Evolutionary conservation across 768 basidiomycete species (phyloP).

Genomic region (Termitomyces sp.): DNA sequence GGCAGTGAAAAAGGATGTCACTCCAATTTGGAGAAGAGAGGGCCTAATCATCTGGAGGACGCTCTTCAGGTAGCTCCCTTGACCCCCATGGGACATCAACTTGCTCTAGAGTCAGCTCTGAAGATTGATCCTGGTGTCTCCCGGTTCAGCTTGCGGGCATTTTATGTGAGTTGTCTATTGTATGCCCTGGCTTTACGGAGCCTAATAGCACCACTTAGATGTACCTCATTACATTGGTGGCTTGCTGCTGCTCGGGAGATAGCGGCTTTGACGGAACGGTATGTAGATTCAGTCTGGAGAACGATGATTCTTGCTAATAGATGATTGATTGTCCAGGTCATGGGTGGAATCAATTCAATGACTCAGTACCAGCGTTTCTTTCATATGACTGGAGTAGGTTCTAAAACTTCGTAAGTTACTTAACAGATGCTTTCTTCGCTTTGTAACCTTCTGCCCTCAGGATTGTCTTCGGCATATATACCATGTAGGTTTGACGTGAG

Average conservation of each 20-base stretch:
- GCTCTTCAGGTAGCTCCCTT: slow-evolving; percentile 15
- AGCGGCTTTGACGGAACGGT: slow-evolving; percentile 56
- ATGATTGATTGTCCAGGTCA: slow-evolving; percentile 32
- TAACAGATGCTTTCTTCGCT: not conserved
- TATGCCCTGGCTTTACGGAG: not conserved
- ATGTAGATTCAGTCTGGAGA: slow-evolving; percentile 13
- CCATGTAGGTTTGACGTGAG: slow-evolving; percentile 32
- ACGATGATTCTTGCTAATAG: not conserved
- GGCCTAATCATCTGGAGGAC: slow-evolving; percentile 15
- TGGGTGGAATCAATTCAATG: slow-evolving; percentile 56
- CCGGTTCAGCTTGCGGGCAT: slow-evolving; percentile 33
- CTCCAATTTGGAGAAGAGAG: slow-evolving; percentile 27
- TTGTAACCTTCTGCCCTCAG: slow-evolving; percentile 20
- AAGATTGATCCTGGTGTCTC: slow-evolving; percentile 42
- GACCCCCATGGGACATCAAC: slow-evolving; percentile 40
- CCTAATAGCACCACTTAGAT: slow-evolving; percentile 25
- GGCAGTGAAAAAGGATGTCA: slow-evolving; percentile 11
- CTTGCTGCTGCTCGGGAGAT: slow-evolving; percentile 50
- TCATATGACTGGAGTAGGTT: slow-evolving; percentile 38
- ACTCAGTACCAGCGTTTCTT: slow-evolving; percentile 47
- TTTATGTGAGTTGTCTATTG: slow-evolving; percentile 28
- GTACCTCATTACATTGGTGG: slow-evolving; percentile 45
- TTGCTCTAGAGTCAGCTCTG: slow-evolving; percentile 37
- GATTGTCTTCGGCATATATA: slow-evolving; percentile 56
- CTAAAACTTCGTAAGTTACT: slow-evolving; percentile 38